A percentile compares a stretch with the other conserved stretches of the same genome.
Evolutionary conservation across 2,329 filamentous ascomycete species (phyloP).

Genomic region (Orbilia oligospora): DNA sequence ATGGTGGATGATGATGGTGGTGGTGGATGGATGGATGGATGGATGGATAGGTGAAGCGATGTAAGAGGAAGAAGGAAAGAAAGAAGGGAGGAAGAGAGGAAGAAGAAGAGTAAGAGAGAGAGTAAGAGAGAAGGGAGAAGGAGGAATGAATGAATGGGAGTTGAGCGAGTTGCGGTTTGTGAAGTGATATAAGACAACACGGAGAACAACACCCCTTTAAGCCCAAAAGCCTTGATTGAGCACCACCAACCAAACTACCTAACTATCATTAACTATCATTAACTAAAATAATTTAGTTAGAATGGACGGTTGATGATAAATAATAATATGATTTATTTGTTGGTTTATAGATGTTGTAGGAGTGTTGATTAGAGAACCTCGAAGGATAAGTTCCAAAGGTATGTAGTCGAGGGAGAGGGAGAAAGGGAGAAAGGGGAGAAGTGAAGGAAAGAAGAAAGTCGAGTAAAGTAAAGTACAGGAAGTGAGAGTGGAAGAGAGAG

Average conservation of each 20-base stretch:
- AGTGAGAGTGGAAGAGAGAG: conserved; percentile 27
- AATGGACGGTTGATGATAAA: no score
- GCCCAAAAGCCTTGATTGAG: not conserved
- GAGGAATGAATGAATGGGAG: conserved; percentile 45
- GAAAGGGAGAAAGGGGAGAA: conserved; percentile 44
- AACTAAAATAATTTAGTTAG: no score
- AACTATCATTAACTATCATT: no score
- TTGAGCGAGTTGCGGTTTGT: no score
- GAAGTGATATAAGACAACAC: not conserved
- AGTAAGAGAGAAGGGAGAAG: conserved; percentile 62
- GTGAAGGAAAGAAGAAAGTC: no score
- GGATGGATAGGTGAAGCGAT: conserved; percentile 62
- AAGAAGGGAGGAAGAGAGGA: conserved; percentile 61
- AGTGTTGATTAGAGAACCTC: conserved; percentile 68
- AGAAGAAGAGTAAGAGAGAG: conserved; percentile 51
- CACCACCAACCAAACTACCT: no score
- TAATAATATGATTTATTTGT: no score
- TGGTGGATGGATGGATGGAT: no score
- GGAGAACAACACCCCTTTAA: conserved; percentile 14
- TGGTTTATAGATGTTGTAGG: not conserved
- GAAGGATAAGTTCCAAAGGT: conserved; percentile 69
- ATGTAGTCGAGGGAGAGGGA: conserved; percentile 42
- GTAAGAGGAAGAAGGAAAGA: conserved; percentile 61
- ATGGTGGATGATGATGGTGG: conserved; percentile 7
- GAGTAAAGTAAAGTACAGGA: conserved; percentile 50